These are phyloP conservation scores for Nakazawaea ernobii DNA, from an alignment of 805 yeast species.

Conservation along the genomic window DNA sequence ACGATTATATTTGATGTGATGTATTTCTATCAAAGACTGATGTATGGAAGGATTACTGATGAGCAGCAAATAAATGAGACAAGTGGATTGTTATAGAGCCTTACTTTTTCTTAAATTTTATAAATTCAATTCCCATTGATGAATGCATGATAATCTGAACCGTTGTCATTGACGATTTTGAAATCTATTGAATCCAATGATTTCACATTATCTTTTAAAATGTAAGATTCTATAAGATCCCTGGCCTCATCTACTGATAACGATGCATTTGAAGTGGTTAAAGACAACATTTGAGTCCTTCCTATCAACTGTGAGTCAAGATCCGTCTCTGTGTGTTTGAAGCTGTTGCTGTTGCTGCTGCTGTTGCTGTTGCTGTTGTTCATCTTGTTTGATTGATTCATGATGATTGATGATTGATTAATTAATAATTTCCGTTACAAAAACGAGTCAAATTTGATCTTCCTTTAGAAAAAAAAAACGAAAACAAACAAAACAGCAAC, in stretches of 20 bases:
- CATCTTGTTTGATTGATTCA: not conserved
- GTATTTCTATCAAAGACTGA: conserved; percentile 57
- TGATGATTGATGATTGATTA: not conserved
- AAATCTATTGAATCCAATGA: not conserved
- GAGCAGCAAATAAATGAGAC: not conserved
- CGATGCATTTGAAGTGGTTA: not conserved
- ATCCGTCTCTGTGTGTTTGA: no score
- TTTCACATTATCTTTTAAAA: not conserved
- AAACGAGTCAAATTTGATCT: not conserved
- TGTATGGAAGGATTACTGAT: conserved; percentile 19
- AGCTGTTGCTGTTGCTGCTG: not conserved
- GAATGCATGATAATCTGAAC: not conserved
- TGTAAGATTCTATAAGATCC: not conserved
- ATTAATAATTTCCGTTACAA: no score
- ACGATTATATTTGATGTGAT: conserved; percentile 72
- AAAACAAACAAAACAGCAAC: not conserved
- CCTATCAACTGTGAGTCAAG: not conserved
- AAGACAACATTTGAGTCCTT: not conserved
- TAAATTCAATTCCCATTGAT: not conserved
- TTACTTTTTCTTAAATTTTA: not conserved
- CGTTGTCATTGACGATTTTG: not conserved
- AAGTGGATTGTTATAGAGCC: not conserved
- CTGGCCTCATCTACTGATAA: not conserved
- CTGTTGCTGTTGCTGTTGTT: not conserved
- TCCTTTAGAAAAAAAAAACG: not conserved